Evolutionary conservation across 306 rosid species (phyloP).

Genomic region (Vicia sativa): DNA sequence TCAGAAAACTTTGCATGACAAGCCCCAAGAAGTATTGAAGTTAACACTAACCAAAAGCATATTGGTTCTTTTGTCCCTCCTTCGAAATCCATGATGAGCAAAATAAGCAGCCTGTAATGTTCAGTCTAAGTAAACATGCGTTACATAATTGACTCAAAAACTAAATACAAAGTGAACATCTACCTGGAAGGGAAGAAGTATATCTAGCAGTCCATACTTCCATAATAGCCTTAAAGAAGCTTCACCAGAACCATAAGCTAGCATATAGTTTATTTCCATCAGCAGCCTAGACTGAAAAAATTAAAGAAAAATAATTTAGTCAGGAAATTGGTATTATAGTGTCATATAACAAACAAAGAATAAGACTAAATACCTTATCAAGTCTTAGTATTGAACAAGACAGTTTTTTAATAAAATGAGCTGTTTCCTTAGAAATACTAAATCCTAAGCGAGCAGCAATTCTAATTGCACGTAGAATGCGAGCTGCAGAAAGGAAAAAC

Average conservation of each 20-base stretch:
- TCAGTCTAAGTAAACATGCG: slow-evolving; percentile 29
- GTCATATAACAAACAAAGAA: slow-evolving; percentile 24
- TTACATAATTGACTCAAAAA: slow-evolving; percentile 26
- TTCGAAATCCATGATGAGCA: slow-evolving; percentile 57
- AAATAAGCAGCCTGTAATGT: slow-evolving; percentile 76
- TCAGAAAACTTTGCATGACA: slow-evolving; percentile 4
- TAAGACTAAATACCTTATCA: slow-evolving; percentile 60
- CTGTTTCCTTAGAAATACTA: slow-evolving; percentile 65
- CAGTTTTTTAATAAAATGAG: slow-evolving; percentile 50
- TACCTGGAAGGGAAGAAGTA: slow-evolving; percentile 78
- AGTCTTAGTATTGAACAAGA: slow-evolving; percentile 58
- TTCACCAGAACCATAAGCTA: slow-evolving; percentile 79
- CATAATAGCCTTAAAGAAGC: slow-evolving; percentile 74
- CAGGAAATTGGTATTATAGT: slow-evolving; percentile 20
- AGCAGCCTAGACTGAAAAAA: slow-evolving; percentile 65
- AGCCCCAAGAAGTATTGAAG: slow-evolving; percentile 14
- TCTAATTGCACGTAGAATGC: slow-evolving; percentile 76
- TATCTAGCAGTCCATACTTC: slow-evolving; percentile 75
- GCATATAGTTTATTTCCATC: slow-evolving; percentile 77
- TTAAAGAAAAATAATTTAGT: slow-evolving; percentile 36
- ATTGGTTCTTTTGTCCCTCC: slow-evolving; percentile 67
- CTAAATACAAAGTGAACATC: slow-evolving; percentile 21
- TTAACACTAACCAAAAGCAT: slow-evolving; percentile 87
- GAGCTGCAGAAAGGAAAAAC: slow-evolving; percentile 57
- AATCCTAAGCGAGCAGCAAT: slow-evolving; percentile 77